Percentiles rank a stretch among this genome's conserved stretches.
Conservation (phyloP, 352 stramenopile species). For the Globisporangium abappressorium region DNA sequence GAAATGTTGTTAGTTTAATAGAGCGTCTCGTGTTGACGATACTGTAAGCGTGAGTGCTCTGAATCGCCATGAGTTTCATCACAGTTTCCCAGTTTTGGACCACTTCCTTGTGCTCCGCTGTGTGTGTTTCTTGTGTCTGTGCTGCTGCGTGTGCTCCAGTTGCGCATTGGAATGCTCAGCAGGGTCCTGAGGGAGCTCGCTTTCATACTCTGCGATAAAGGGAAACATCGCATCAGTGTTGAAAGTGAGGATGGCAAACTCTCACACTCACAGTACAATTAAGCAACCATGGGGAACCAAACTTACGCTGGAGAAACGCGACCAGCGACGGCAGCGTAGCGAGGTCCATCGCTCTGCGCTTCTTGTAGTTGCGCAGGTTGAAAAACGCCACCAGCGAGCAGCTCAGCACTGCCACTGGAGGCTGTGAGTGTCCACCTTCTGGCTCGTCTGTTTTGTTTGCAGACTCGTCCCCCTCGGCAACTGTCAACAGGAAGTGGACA, state of each 20-base stretch:
- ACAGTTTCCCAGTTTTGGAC: conserved; percentile 1
- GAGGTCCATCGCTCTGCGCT: conserved; percentile 44
- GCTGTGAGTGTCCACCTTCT: neutral
- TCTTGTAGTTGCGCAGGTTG: conserved; percentile 45
- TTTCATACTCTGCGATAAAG: neutral
- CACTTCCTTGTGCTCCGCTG: neutral
- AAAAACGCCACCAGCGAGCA: conserved; percentile 32
- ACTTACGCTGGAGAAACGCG: conserved; percentile 28
- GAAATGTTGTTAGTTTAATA: neutral
- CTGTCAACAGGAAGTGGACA: conserved; percentile 42
- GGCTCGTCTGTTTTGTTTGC: neutral
- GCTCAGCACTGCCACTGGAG: neutral
- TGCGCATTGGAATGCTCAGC: neutral
- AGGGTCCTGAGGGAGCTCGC: neutral
- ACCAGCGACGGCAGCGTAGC: conserved; percentile 33
- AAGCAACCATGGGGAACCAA: neutral
- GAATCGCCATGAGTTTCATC: neutral
- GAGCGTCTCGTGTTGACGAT: neutral
- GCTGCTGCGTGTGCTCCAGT: neutral
- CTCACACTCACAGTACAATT: neutral
- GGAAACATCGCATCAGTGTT: neutral
- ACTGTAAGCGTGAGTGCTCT: neutral
- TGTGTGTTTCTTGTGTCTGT: neutral
- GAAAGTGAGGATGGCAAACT: neutral
- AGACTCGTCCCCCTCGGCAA: conserved; percentile 15